Conservation (phyloP, 495 filamentous ascomycete genomes). For the Podospora sp. region DNA sequence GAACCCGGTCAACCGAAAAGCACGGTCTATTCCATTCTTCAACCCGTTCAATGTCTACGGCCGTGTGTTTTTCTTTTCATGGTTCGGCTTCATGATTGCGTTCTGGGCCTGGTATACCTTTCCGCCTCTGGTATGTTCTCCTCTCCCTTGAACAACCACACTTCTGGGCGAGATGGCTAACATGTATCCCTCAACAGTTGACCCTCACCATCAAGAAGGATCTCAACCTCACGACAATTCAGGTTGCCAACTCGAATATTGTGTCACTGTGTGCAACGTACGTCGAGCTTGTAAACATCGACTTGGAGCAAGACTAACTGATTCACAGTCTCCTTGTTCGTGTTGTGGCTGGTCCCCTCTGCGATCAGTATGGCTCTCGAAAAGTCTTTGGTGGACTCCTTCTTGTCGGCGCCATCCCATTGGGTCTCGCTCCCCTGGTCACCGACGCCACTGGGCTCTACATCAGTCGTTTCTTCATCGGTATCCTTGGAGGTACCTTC, state of each 20-base stretch:
- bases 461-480: slow-evolving; percentile 85
- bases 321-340: slow-evolving; percentile 71
- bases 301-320: neutral
- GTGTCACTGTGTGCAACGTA: slow-evolving; percentile 85
- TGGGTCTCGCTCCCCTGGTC: slow-evolving; percentile 79
- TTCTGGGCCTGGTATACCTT: slow-evolving; percentile 94
- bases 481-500: slow-evolving; percentile 87
- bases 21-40: slow-evolving; percentile 75
- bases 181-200: slow-evolving; percentile 49
- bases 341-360: slow-evolving; percentile 78
- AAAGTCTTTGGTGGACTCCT: slow-evolving; percentile 77
- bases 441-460: slow-evolving; percentile 70
- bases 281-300: slow-evolving; percentile 33
- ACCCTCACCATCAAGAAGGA: slow-evolving; percentile 77
- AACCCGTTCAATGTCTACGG: slow-evolving; percentile 84
- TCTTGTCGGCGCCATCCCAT: slow-evolving; percentile 76
- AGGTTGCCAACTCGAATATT: slow-evolving; percentile 91
- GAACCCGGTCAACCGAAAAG: slow-evolving; percentile 81
- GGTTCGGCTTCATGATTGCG: slow-evolving; percentile 93
- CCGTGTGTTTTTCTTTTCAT: slow-evolving; percentile 91
- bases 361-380: slow-evolving; percentile 83
- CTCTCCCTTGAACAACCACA: slow-evolving; percentile 1
- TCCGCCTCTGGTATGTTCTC: slow-evolving; percentile 69
- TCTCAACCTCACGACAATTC: slow-evolving; percentile 65
- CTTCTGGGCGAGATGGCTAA: too few species aligned